A percentile compares a stretch with the other conserved stretches of the same genome.
Evolutionary conservation across 2,329 filamentous ascomycete genomes (phyloP).

Genomic region (Aspergillus thermomutatus): DNA sequence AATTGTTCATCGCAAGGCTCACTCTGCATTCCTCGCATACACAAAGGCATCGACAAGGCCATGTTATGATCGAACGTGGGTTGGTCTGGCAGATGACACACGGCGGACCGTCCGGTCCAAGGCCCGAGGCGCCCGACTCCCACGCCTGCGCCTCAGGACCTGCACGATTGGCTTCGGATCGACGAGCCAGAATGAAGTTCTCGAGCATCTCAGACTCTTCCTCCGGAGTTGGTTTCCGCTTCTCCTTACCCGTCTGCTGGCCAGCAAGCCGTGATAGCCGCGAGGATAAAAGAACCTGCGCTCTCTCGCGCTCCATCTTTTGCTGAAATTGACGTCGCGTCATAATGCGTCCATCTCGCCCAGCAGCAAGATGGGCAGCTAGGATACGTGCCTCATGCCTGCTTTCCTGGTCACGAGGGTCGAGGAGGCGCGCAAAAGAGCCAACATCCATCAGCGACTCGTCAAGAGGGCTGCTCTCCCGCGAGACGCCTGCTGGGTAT

Average conservation of each 20-base stretch:
- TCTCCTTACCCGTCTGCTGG: constrained; percentile 14
- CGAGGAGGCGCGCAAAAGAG: constrained; percentile 74
- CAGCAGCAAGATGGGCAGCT: constrained; percentile 70
- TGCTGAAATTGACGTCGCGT: constrained; percentile 76
- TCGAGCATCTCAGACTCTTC: constrained; percentile 60
- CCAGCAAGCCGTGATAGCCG: constrained; percentile 29
- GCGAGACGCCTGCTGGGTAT: constrained; percentile 46
- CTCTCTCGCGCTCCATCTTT: constrained; percentile 65
- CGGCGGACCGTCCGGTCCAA: constrained; percentile 72
- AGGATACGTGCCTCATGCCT: constrained; percentile 77
- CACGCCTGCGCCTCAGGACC: constrained; percentile 46
- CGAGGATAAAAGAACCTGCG: constrained; percentile 61
- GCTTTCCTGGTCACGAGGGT: constrained; percentile 74
- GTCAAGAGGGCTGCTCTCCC: constrained; percentile 51
- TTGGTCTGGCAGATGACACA: constrained; percentile 90
- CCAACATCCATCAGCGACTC: constrained; percentile 63
- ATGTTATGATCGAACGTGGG: constrained; percentile 86
- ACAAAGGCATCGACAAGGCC: constrained; percentile 93
- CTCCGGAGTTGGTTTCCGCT: constrained; percentile 39
- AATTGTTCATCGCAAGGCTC: constrained; percentile 93
- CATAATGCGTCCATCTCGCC: constrained; percentile 58
- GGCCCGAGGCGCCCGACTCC: constrained; percentile 68
- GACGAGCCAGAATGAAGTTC: constrained; percentile 55
- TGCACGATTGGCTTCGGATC: constrained; percentile 30
- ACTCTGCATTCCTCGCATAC: constrained; percentile 94